phyloP scores from a whole-genome alignment of 208 protist species.

The Trypanosomatidae sp. region DNA sequence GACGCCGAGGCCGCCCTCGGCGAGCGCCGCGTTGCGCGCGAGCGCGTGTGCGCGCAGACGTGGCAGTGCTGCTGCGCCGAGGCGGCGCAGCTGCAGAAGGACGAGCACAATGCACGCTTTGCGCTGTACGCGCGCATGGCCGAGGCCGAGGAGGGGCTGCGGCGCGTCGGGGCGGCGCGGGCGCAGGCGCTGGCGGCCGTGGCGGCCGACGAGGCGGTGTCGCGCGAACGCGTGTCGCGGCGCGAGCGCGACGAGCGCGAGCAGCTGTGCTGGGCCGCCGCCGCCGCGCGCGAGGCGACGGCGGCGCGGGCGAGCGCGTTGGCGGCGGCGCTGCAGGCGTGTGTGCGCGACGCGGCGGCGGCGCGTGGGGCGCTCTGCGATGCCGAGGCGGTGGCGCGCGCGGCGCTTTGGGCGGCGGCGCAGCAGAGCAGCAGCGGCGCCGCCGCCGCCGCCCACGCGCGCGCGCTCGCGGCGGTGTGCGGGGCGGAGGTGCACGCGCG shows the following conservation, averaged over 20 bases:
- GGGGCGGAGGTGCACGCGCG: no score
- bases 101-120: slow-evolving; percentile 40
- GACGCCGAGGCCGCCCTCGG: neutral
- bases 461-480: no score
- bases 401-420: no score
- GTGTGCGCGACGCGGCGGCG: slow-evolving; percentile 9
- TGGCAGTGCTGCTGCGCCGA: no score
- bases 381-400: no score
- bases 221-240: slow-evolving; percentile 1
- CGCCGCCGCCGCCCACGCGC: no score
- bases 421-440: no score
- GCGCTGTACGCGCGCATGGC: slow-evolving; percentile 21
- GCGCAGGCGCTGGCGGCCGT: slow-evolving; percentile 6
- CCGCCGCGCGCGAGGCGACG: neutral
- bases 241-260: slow-evolving; percentile 1
- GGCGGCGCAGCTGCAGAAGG: slow-evolving; percentile 15
- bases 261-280: slow-evolving; percentile 2
- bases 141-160: slow-evolving; percentile 21
- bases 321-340: neutral
- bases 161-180: slow-evolving; percentile 16
- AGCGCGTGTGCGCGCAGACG: slow-evolving; percentile 7
- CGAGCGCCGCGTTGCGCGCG: slow-evolving; percentile 6
- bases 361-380: slow-evolving; percentile 3
- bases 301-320: neutral
- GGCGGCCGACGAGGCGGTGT: neutral